Evolutionary conservation across 495 filamentous ascomycete species (phyloP).

Genomic region (Echria macrotheca): DNA sequence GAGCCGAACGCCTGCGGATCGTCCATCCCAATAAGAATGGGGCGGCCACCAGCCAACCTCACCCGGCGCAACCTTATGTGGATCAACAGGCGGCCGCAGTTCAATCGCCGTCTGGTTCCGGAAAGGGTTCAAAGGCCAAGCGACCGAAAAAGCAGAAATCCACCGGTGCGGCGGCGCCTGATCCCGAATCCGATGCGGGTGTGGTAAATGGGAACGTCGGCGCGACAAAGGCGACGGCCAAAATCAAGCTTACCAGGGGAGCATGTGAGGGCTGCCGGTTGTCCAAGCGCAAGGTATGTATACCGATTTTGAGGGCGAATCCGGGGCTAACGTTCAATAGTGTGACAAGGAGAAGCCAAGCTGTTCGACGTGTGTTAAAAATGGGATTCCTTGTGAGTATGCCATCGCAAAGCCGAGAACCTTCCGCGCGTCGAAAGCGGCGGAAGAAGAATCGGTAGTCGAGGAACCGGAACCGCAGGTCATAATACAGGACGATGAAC

Average conservation of each 20-base stretch:
- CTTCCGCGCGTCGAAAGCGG: constrained; percentile 10
- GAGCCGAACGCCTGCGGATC: constrained; percentile 41
- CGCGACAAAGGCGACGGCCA: constrained; percentile 14
- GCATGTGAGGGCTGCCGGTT: constrained; percentile 35
- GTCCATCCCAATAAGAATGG: constrained; percentile 37
- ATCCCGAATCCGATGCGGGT: too few relatives aligned
- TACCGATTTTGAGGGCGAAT: neutral
- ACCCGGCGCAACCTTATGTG: constrained; percentile 16
- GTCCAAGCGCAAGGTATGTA: constrained; percentile 15
- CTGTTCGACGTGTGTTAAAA: constrained; percentile 31
- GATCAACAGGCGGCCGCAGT: neutral
- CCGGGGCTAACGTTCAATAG: constrained; percentile 18
- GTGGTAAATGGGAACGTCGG: constrained; percentile 15
- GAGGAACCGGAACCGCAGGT: constrained; percentile 7
- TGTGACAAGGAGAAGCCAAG: constrained; percentile 37
- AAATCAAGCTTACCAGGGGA: constrained; percentile 25
- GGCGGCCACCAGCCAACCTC: constrained; percentile 18
- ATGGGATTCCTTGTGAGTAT: constrained; percentile 31
- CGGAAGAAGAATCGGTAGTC: constrained; percentile 2
- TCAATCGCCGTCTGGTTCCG: constrained; percentile 11
- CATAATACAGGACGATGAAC: constrained; percentile 19
- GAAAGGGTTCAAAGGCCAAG: constrained; percentile 20
- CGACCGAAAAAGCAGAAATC: constrained; percentile 7
- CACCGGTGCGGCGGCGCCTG: constrained; percentile 6
- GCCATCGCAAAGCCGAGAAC: constrained; percentile 21